phyloP scores from a whole-genome alignment of 2,329 filamentous ascomycete genomes.

The Herpotrichia juniperi region DNA sequence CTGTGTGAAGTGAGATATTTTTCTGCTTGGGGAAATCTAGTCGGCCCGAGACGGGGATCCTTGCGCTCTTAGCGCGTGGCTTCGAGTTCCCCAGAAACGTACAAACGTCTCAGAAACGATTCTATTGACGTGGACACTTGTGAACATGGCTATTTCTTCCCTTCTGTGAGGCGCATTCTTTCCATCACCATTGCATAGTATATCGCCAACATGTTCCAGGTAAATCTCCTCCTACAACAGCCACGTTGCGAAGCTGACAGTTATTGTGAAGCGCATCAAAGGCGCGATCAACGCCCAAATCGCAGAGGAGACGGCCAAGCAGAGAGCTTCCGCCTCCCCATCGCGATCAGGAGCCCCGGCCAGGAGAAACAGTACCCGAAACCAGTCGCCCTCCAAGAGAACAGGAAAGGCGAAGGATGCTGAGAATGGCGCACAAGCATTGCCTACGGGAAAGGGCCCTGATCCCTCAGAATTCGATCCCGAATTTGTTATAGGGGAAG shows the following conservation, averaged over 20 bases:
- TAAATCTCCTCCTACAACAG: neutral
- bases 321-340: constrained; percentile 58
- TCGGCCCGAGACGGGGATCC: constrained; percentile 8
- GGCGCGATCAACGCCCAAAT: constrained; percentile 86
- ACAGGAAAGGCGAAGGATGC: constrained; percentile 36
- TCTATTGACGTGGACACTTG: constrained; percentile 24
- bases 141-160: constrained; percentile 15
- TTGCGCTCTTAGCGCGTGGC: constrained; percentile 7
- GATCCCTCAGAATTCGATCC: constrained; percentile 89
- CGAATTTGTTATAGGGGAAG: constrained; percentile 85
- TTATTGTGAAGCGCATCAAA: constrained; percentile 69
- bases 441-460: constrained; percentile 63
- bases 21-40: constrained; percentile 2
- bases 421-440: constrained; percentile 38
- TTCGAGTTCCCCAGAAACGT: constrained; percentile 5
- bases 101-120: constrained; percentile 25
- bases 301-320: constrained; percentile 87
- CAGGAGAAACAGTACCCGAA: constrained; percentile 53
- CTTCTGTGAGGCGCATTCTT: constrained; percentile 8
- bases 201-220: constrained; percentile 35
- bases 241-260: constrained; percentile 23
- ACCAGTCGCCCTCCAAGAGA: constrained; percentile 45
- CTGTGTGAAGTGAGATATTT: constrained; percentile 8
- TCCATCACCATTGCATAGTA: constrained; percentile 18
- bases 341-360: constrained; percentile 54